A percentile compares a stretch with the other conserved stretches of the same genome.
phyloP scores from a whole-genome alignment of 495 filamentous ascomycete genomes.

The Hypoxylon subgilvum region DNA sequence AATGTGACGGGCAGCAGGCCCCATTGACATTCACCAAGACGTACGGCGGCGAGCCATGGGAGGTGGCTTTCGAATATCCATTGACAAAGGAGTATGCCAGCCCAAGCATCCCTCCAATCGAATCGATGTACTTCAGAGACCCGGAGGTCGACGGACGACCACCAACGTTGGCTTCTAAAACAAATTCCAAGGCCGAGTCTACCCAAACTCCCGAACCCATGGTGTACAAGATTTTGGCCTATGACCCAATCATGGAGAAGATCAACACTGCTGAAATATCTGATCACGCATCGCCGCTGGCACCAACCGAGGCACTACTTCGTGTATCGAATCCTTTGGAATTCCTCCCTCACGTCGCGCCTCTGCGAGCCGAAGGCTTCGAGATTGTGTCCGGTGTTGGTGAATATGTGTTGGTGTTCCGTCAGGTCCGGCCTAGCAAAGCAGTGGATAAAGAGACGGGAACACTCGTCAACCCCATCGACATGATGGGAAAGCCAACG shows the following conservation, averaged over 20 bases:
- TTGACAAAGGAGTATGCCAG: constrained; percentile 6
- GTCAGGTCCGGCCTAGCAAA: constrained; percentile 55
- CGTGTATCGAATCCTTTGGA: constrained; percentile 72
- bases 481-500: constrained; percentile 55
- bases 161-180: constrained; percentile 2
- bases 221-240: constrained; percentile 74
- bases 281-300: constrained; percentile 51
- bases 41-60: constrained; percentile 29
- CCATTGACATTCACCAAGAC: constrained; percentile 36
- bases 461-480: constrained; percentile 58
- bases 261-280: constrained; percentile 66
- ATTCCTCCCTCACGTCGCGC: constrained; percentile 71
- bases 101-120: constrained; percentile 10
- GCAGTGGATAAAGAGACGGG: constrained; percentile 18
- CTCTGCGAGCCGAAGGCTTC: constrained; percentile 70
- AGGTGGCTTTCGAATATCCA: constrained; percentile 2
- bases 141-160: constrained; percentile 36
- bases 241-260: constrained; percentile 67
- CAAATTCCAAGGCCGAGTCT: constrained; percentile 7
- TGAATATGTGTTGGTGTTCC: constrained; percentile 75
- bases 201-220: constrained; percentile 43
- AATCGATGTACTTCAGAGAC: constrained; percentile 29
- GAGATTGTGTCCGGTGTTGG: constrained; percentile 75
- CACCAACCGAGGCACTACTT: constrained; percentile 67
- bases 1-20: constrained; percentile 37